Percentiles rank a stretch among this genome's conserved stretches.
Evolutionary conservation across 2,329 filamentous ascomycete species (phyloP).

Genomic region (Neopestalotiopsis clavispora): DNA sequence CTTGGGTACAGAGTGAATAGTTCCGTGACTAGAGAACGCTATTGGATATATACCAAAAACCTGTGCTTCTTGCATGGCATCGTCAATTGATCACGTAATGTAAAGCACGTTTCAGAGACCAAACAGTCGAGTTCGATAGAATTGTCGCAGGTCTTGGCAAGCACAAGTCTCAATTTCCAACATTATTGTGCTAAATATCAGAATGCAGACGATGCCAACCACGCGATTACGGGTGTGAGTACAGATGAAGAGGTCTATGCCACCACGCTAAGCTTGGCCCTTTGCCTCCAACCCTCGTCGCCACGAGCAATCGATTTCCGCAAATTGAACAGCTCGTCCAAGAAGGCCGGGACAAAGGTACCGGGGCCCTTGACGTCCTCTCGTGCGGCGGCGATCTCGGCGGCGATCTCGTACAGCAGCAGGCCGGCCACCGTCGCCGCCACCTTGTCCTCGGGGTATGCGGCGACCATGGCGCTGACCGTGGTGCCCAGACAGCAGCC

Average conservation of each 20-base stretch:
- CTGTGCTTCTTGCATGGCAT: too few species aligned
- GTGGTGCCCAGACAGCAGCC: slow-evolving; percentile 87
- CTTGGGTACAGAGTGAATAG: too few species aligned
- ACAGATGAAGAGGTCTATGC: not conserved
- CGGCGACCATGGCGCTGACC: slow-evolving; percentile 76
- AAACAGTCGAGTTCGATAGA: too few species aligned
- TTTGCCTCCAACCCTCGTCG: slow-evolving; percentile 55
- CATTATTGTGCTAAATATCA: too few species aligned
- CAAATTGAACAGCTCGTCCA: slow-evolving; percentile 70
- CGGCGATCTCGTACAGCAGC: slow-evolving; percentile 76
- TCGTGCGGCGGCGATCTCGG: slow-evolving; percentile 70
- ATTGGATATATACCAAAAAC: too few species aligned
- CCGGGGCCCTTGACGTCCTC: slow-evolving; percentile 77
- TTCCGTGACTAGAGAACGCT: too few species aligned
- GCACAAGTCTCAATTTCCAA: too few species aligned
- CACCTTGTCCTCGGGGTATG: slow-evolving; percentile 67
- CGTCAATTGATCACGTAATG: too few species aligned
- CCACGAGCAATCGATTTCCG: slow-evolving; percentile 53
- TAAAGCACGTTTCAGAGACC: too few species aligned
- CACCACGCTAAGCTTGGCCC: slow-evolving; percentile 47
- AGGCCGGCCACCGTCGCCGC: slow-evolving; percentile 74
- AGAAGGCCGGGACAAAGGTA: slow-evolving; percentile 82
- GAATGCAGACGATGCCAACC: too few species aligned
- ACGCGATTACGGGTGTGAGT: too few species aligned
- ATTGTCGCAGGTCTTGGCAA: too few species aligned